These are phyloP conservation scores for Sporothrix sp. DNA, from an alignment of 2,329 filamentous ascomycete species.

Conservation along the genomic window DNA sequence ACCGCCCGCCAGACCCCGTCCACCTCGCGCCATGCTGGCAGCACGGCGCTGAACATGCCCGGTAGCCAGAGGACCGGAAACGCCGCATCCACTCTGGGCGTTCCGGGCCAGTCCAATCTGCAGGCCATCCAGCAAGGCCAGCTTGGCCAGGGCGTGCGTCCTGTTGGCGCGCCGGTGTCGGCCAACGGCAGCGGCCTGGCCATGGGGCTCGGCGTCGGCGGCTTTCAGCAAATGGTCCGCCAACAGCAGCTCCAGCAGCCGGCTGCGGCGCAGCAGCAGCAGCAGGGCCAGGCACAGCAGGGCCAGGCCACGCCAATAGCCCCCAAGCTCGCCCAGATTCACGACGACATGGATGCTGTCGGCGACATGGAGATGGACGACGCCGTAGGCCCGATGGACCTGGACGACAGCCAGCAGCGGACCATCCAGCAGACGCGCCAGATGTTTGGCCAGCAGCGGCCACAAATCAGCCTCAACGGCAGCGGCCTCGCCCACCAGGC, in stretches of 20 bases:
- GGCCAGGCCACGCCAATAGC: constrained; percentile 19
- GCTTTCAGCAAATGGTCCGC: constrained; percentile 34
- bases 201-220: constrained; percentile 23
- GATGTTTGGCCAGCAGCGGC: constrained; percentile 56
- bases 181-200: constrained; percentile 7
- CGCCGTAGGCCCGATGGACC: constrained; percentile 25
- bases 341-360: constrained; percentile 69
- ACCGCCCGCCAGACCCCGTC: constrained; percentile 60
- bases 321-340: constrained; percentile 31
- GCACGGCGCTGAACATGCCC: neutral
- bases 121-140: constrained; percentile 17
- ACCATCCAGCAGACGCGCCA: constrained; percentile 62
- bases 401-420: constrained; percentile 31
- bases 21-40: constrained; percentile 23
- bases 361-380: constrained; percentile 98
- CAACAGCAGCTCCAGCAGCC: constrained; percentile 36
- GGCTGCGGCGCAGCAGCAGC: constrained; percentile 25
- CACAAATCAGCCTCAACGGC: constrained; percentile 71
- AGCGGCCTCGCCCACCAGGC: constrained; percentile 67
- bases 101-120: constrained; percentile 11
- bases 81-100: constrained; percentile 3
- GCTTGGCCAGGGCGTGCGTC: constrained; percentile 19
- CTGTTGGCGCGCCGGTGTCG: constrained; percentile 15
- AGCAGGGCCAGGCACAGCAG: constrained; percentile 17
- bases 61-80: constrained; percentile 8